Conservation (phyloP, 2,329 filamentous ascomycete genomes). For the Parastagonospora nodorum region DNA sequence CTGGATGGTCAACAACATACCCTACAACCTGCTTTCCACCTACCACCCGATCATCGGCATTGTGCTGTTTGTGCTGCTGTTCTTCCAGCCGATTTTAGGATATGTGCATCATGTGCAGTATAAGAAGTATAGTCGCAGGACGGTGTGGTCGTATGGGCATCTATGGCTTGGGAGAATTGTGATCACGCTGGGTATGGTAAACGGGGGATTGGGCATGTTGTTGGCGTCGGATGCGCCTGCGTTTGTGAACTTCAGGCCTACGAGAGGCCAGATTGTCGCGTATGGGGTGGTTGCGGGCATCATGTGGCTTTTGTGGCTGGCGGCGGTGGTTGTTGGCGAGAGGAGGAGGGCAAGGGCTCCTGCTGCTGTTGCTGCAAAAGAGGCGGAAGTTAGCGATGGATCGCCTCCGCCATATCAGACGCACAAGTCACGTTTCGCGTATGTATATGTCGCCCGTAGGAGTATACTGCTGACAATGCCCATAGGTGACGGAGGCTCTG, state of each 20-base stretch:
- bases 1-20: constrained; percentile 50
- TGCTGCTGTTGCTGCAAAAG: constrained; percentile 6
- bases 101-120: constrained; percentile 57
- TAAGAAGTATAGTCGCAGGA: constrained; percentile 52
- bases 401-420: constrained; percentile 9
- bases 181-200: constrained; percentile 59
- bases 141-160: constrained; percentile 55
- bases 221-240: constrained; percentile 34
- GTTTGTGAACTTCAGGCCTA: constrained; percentile 30
- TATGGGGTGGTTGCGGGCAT: constrained; percentile 42
- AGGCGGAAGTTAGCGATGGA: constrained; percentile 6
- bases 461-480: no score
- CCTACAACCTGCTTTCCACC: constrained; percentile 31
- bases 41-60: constrained; percentile 61
- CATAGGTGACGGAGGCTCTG: no score
- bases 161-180: constrained; percentile 60
- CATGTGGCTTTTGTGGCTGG: constrained; percentile 43
- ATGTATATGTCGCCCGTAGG: neutral
- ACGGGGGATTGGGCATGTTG: constrained; percentile 59
- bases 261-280: constrained; percentile 33
- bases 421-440: neutral
- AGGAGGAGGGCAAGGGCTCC: constrained; percentile 14
- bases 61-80: constrained; percentile 54
- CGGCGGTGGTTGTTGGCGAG: constrained; percentile 36
- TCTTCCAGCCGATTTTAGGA: constrained; percentile 61